These are phyloP conservation scores for Cystofilobasidium capitatum DNA, from an alignment of 768 basidiomycete species.

Conservation along the genomic window DNA sequence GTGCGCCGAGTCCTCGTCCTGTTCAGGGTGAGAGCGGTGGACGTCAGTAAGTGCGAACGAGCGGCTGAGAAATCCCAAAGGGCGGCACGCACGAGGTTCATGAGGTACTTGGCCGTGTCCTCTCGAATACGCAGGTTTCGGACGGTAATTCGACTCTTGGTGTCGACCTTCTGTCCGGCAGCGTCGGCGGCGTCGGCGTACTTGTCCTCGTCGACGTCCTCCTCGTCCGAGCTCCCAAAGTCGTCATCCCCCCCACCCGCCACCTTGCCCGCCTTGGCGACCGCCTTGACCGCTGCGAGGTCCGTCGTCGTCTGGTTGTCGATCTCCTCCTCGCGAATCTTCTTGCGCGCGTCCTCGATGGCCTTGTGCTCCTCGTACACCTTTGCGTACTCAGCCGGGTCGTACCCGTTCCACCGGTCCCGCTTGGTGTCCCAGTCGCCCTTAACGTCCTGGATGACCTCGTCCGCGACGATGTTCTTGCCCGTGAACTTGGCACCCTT, in stretches of 20 bases:
- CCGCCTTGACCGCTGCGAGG: conserved; percentile 78
- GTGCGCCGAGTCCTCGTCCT: conserved; percentile 84
- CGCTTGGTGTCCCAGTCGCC: conserved; percentile 78
- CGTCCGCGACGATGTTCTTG: conserved; percentile 82
- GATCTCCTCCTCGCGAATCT: conserved; percentile 88
- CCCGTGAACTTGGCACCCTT: conserved; percentile 89
- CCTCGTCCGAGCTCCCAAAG: conserved; percentile 66
- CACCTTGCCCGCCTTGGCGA: conserved; percentile 54
- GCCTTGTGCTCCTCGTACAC: conserved; percentile 93
- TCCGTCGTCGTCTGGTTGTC: conserved; percentile 94
- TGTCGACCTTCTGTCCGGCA: conserved; percentile 94
- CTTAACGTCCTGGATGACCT: conserved; percentile 70
- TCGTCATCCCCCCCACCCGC: conserved; percentile 72
- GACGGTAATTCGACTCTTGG: conserved; percentile 95
- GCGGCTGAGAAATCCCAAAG: background rate
- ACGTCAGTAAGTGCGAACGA: too few species aligned
- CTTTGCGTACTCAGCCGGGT: conserved; percentile 70
- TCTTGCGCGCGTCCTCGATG: conserved; percentile 79
- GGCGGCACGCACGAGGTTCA: conserved; percentile 52
- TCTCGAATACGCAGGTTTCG: conserved; percentile 96
- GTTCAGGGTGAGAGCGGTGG: too few species aligned
- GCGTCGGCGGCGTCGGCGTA: conserved; percentile 97
- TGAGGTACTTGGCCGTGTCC: conserved; percentile 96
- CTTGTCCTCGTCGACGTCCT: conserved; percentile 94
- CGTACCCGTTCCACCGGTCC: conserved; percentile 98